phyloP scores from a whole-genome alignment of 2,329 filamentous ascomycete species.

The Clarireedia hainanense region DNA sequence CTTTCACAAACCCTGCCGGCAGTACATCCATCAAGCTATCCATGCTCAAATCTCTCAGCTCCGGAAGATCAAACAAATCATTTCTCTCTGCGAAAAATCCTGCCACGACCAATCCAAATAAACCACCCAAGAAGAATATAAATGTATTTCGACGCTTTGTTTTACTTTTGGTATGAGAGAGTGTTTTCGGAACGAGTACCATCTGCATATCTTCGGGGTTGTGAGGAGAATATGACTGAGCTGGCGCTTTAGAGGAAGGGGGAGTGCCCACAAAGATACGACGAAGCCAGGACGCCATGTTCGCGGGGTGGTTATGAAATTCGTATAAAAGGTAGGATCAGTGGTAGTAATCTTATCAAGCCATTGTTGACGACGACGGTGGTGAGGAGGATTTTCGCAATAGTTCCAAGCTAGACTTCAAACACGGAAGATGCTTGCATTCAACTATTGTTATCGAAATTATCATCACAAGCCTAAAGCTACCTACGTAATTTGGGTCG shows the following conservation, averaged over 20 bases:
- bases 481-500: background rate
- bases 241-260: slow-evolving; percentile 12
- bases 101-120: slow-evolving; percentile 85
- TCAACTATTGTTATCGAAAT: too few relatives aligned
- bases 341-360: background rate
- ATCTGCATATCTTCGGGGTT: slow-evolving; percentile 39
- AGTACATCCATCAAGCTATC: slow-evolving; percentile 82
- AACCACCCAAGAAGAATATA: slow-evolving; percentile 77
- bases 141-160: slow-evolving; percentile 62
- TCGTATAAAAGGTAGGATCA: background rate
- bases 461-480: too few relatives aligned
- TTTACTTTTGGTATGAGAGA: slow-evolving; percentile 17
- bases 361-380: background rate
- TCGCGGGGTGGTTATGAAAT: background rate
- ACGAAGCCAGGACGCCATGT: background rate
- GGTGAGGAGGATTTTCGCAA: background rate
- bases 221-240: slow-evolving; percentile 13
- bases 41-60: slow-evolving; percentile 65
- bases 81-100: slow-evolving; percentile 85
- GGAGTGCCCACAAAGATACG: slow-evolving; percentile 4
- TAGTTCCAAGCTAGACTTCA: background rate
- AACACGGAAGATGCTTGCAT: too few relatives aligned
- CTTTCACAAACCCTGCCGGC: slow-evolving; percentile 75
- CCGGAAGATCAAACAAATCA: slow-evolving; percentile 76
- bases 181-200: slow-evolving; percentile 42